Evolutionary conservation across 2,329 filamentous ascomycete species (phyloP).

Genomic region (Clonostachys solani): DNA sequence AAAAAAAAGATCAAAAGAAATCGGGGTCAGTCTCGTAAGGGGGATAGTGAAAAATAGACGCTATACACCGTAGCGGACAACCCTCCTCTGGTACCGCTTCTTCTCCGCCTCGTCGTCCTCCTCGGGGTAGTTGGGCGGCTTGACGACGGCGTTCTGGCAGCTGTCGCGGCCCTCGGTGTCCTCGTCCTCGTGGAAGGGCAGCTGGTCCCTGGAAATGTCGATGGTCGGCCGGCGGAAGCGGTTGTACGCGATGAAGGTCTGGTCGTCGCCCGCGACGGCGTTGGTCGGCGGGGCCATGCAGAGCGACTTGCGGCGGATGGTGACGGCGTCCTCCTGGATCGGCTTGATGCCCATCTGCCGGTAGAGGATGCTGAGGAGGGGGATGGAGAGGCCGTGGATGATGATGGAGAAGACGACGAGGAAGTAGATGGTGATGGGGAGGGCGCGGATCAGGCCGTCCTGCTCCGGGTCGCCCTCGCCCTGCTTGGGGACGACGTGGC

Average conservation of each 20-base stretch:
- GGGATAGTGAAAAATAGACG: neutral
- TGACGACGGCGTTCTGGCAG: neutral
- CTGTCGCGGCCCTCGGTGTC: neutral
- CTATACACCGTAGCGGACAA: constrained; percentile 2
- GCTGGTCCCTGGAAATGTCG: neutral
- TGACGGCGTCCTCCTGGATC: constrained; percentile 34
- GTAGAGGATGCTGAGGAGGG: constrained; percentile 31
- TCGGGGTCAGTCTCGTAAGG: too few relatives aligned
- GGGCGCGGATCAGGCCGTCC: constrained; percentile 25
- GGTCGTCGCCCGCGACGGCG: constrained; percentile 22
- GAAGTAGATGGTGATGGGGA: constrained; percentile 34
- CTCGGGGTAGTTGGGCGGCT: constrained; percentile 2
- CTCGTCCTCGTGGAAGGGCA: neutral
- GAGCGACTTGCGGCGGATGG: constrained; percentile 30
- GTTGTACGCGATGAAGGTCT: constrained; percentile 41
- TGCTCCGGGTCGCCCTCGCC: constrained; percentile 25
- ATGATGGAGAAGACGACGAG: constrained; percentile 21
- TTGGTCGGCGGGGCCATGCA: constrained; percentile 27
- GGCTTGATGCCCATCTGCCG: constrained; percentile 28
- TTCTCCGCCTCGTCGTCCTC: constrained; percentile 3
- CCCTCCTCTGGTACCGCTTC: constrained; percentile 2
- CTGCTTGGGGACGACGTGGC: constrained; percentile 29
- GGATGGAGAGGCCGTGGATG: constrained; percentile 41
- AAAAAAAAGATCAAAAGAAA: too few relatives aligned
- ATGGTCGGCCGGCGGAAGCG: constrained; percentile 35